Percentiles rank a stretch among this genome's conserved stretches.
Conservation (phyloP, 2,329 filamentous ascomycete species). For the Nectriaceae sp. region DNA sequence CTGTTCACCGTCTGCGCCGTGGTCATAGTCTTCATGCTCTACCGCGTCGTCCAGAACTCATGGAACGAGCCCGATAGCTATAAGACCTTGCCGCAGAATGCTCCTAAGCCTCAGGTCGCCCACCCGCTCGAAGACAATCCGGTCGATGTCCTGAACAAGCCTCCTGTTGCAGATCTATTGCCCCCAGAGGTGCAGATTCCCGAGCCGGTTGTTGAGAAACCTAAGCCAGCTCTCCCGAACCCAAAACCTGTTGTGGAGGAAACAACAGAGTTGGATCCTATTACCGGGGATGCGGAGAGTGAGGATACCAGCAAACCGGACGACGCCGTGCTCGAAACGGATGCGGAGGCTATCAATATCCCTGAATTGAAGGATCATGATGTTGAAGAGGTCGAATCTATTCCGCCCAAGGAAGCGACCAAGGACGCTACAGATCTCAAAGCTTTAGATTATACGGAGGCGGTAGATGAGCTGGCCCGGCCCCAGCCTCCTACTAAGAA, state of each 20-base stretch:
- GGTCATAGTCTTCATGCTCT: constrained; percentile 56
- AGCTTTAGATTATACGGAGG: not conserved
- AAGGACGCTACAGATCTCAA: not conserved
- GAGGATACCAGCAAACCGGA: not conserved
- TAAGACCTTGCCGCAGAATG: not conserved
- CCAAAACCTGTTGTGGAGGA: not conserved
- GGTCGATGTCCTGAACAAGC: not conserved
- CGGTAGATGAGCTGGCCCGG: not conserved
- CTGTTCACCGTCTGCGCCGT: constrained; percentile 59
- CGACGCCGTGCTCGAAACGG: not conserved
- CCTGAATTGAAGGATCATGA: constrained; percentile 9
- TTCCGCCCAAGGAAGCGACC: not conserved
- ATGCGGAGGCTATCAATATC: constrained; percentile 10
- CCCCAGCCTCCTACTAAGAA: not conserved
- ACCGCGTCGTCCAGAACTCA: constrained; percentile 48
- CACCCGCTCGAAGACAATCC: not conserved
- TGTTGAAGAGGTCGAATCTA: not conserved
- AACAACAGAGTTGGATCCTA: not conserved
- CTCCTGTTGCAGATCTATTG: not conserved
- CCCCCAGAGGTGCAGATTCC: too few species aligned
- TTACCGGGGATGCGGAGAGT: not conserved
- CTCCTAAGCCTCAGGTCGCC: not conserved
- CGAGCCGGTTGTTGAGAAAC: not conserved
- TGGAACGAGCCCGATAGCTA: constrained; percentile 31
- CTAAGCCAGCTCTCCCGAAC: too few species aligned